These are phyloP conservation scores for Schwanniomyces occidentalis DNA, from an alignment of 805 yeast genomes.

Conservation along the genomic window DNA sequence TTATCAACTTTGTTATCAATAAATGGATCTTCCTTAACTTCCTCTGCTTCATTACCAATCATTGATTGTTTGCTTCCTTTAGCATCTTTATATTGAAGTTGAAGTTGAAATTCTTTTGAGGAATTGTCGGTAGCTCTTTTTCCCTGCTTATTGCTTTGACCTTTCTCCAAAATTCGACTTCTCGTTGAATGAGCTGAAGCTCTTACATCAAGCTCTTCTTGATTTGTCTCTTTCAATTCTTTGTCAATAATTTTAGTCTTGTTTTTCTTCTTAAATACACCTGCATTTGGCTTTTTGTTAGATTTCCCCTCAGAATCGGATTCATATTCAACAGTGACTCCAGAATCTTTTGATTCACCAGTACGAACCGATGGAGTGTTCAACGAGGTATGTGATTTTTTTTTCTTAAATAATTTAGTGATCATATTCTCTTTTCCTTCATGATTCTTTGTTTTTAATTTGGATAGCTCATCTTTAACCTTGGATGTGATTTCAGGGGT, in stretches of 20 bases:
- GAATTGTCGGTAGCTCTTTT: too few species aligned
- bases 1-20: not conserved
- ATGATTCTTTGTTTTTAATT: constrained; percentile 9
- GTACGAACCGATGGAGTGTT: constrained; percentile 6
- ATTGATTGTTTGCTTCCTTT: not conserved
- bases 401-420: constrained; percentile 40
- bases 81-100: not conserved
- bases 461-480: constrained; percentile 1
- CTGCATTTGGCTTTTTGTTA: too few species aligned
- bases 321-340: constrained; percentile 25
- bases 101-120: not conserved
- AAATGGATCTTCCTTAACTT: not conserved
- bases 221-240: not conserved
- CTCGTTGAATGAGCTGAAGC: not conserved
- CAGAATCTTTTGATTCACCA: constrained; percentile 13
- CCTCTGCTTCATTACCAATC: not conserved
- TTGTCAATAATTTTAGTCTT: constrained; percentile 1
- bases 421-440: constrained; percentile 41
- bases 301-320: constrained; percentile 9
- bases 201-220: not conserved
- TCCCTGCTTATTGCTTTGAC: not conserved
- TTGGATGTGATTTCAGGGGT: constrained; percentile 30
- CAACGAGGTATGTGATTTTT: constrained; percentile 25
- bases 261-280: constrained; percentile 14
- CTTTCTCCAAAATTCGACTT: not conserved